Percentiles rank a stretch among this genome's conserved stretches.
phyloP scores from a whole-genome alignment of 495 filamentous ascomycete genomes.

The Pseudevernia furfuracea region DNA sequence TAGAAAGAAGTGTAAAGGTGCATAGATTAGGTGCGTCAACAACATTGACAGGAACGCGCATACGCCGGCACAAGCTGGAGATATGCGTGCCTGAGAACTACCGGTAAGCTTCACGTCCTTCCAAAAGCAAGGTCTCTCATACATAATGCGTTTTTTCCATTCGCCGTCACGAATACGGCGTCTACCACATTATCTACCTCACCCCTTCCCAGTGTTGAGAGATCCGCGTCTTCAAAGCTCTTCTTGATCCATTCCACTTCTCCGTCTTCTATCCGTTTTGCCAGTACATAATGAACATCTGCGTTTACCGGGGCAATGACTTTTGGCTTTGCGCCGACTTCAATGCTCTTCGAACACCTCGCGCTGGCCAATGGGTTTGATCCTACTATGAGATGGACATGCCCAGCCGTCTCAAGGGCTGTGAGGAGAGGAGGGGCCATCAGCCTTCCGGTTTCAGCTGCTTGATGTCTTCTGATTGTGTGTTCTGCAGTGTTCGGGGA shows the following conservation, averaged over 20 bases:
- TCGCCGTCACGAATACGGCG: constrained; percentile 79
- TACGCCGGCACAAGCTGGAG: constrained; percentile 62
- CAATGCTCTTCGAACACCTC: constrained; percentile 69
- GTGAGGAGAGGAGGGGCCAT: constrained; percentile 55
- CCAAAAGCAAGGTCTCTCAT: neutral
- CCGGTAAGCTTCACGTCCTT: neutral
- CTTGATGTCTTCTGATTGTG: neutral
- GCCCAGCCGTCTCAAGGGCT: constrained; percentile 62
- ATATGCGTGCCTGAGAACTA: constrained; percentile 53
- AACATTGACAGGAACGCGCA: constrained; percentile 89
- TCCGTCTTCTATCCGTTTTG: constrained; percentile 63
- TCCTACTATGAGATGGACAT: constrained; percentile 81
- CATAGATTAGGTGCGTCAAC: constrained; percentile 82
- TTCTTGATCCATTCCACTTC: constrained; percentile 64
- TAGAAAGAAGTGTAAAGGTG: constrained; percentile 82
- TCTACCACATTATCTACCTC: constrained; percentile 78
- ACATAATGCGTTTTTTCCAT: constrained; percentile 45
- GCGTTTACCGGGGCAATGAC: constrained; percentile 65
- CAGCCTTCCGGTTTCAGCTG: neutral
- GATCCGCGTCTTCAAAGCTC: constrained; percentile 63
- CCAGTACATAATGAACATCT: constrained; percentile 61
- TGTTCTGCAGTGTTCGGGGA: constrained; percentile 9
- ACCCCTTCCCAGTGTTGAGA: constrained; percentile 66
- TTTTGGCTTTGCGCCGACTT: constrained; percentile 79
- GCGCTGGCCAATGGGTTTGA: constrained; percentile 79